phyloP scores from a whole-genome alignment of 148 eudicot species.

The Chenopodium formosanum region DNA sequence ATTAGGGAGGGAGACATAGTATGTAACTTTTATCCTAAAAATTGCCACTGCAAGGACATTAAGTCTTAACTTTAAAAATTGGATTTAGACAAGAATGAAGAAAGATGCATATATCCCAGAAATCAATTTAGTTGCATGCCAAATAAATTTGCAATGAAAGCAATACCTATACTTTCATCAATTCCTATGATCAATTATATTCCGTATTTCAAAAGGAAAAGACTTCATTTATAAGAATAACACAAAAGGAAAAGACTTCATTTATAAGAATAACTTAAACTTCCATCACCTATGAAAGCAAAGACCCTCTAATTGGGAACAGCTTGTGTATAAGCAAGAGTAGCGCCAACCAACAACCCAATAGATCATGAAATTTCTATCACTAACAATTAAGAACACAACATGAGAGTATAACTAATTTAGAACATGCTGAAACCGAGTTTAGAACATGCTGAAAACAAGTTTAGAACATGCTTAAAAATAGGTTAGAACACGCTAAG shows the following conservation, averaged over 20 bases:
- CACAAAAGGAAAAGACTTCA: background rate
- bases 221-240: background rate
- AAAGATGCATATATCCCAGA: background rate
- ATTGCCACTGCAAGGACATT: background rate
- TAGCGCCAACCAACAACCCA: slow-evolving; percentile 96
- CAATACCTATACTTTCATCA: background rate
- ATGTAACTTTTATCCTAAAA: background rate
- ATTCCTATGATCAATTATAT: too few relatives aligned
- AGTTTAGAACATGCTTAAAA: too few relatives aligned
- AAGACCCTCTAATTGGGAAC: slow-evolving; percentile 68
- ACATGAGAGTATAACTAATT: too few relatives aligned
- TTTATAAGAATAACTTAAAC: slow-evolving; percentile 62
- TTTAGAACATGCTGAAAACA: too few relatives aligned
- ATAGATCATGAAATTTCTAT: slow-evolving; percentile 41
- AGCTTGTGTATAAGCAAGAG: slow-evolving; percentile 93
- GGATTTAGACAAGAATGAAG: background rate
- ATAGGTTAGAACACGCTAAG: too few relatives aligned
- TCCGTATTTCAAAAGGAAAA: too few relatives aligned
- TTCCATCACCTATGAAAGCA: slow-evolving; percentile 95
- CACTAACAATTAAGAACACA: too few relatives aligned
- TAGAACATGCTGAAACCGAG: too few relatives aligned
- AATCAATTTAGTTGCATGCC: too few relatives aligned
- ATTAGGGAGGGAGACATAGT: background rate
- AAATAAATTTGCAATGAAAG: background rate
- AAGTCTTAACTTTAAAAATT: background rate